Conservation (phyloP, 345 rosid genomes). For the Geranium rotundifolium region DNA sequence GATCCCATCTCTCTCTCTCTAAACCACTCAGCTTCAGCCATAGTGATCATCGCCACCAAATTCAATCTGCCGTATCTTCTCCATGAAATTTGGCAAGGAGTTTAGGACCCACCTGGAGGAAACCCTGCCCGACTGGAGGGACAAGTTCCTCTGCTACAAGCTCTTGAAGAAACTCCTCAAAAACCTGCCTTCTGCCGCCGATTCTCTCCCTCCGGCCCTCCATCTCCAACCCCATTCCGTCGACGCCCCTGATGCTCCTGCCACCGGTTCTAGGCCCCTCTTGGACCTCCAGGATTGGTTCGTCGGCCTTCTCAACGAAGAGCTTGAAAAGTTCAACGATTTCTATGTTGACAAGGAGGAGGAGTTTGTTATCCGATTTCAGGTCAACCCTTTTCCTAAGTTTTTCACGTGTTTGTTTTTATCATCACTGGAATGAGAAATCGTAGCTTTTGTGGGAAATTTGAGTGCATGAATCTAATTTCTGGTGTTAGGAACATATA, state of each 20-base stretch:
- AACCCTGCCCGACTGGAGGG: constrained; percentile 89
- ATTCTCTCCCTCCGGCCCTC: constrained; percentile 8
- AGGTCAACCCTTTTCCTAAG: constrained; percentile 20
- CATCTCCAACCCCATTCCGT: constrained; percentile 4
- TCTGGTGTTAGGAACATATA: too few relatives aligned
- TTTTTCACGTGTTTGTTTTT: not conserved
- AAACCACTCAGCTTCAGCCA: too few relatives aligned
- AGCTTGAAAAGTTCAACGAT: constrained; percentile 87
- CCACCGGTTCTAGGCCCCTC: constrained; percentile 13
- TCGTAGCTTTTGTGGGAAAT: too few relatives aligned
- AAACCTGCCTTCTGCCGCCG: constrained; percentile 28
- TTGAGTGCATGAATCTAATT: too few relatives aligned
- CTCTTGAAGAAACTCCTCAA: constrained; percentile 83
- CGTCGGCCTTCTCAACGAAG: constrained; percentile 63
- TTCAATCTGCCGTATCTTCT: too few relatives aligned
- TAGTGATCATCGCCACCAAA: too few relatives aligned
- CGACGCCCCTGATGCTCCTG: constrained; percentile 12
- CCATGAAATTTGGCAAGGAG: constrained; percentile 89
- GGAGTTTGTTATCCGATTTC: constrained; percentile 76
- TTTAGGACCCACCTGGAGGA: constrained; percentile 84
- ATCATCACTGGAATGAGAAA: not conserved
- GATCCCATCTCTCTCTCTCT: too few relatives aligned
- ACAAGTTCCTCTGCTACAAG: constrained; percentile 87
- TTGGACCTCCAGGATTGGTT: constrained; percentile 53
- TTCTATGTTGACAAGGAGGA: constrained; percentile 86